Evolutionary conservation across 768 basidiomycete genomes (phyloP).

Genomic region (Guyanaporus albipodus): DNA sequence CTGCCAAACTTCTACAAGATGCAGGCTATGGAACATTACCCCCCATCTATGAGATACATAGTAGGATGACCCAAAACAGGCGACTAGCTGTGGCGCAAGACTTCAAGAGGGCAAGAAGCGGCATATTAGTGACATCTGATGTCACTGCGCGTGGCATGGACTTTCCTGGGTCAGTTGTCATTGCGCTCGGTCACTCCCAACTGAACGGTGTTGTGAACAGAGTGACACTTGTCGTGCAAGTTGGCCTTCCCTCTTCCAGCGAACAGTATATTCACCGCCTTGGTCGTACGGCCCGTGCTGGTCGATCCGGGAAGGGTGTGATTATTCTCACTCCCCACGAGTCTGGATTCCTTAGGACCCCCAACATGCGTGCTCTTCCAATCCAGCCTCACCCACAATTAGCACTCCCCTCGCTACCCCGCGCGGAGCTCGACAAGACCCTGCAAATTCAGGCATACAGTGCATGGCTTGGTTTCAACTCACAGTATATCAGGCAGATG

Average conservation of each 20-base stretch:
- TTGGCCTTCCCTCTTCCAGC: constrained; percentile 62
- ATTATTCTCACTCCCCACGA: constrained; percentile 54
- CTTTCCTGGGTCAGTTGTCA: constrained; percentile 47
- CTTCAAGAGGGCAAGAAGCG: constrained; percentile 44
- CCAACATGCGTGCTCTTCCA: constrained; percentile 38
- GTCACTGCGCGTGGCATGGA: constrained; percentile 67
- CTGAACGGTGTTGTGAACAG: constrained; percentile 25
- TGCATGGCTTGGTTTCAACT: constrained; percentile 58
- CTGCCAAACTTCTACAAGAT: constrained; percentile 32
- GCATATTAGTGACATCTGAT: constrained; percentile 50
- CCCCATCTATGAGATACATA: constrained; percentile 53
- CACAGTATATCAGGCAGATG: constrained; percentile 35
- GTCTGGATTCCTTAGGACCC: constrained; percentile 41
- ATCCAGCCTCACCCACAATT: constrained; percentile 33
- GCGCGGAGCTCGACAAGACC: constrained; percentile 31
- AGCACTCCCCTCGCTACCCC: constrained; percentile 24
- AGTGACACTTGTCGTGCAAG: constrained; percentile 57
- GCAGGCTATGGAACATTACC: constrained; percentile 31
- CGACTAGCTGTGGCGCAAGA: constrained; percentile 47
- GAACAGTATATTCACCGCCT: constrained; percentile 81
- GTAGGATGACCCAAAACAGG: constrained; percentile 46
- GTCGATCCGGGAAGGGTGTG: constrained; percentile 55
- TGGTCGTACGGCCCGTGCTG: constrained; percentile 75
- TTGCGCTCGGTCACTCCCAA: background rate
- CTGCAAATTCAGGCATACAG: constrained; percentile 50